phyloP scores from a whole-genome alignment of 257 asterid species.

The Oldenlandia corymbosa region DNA sequence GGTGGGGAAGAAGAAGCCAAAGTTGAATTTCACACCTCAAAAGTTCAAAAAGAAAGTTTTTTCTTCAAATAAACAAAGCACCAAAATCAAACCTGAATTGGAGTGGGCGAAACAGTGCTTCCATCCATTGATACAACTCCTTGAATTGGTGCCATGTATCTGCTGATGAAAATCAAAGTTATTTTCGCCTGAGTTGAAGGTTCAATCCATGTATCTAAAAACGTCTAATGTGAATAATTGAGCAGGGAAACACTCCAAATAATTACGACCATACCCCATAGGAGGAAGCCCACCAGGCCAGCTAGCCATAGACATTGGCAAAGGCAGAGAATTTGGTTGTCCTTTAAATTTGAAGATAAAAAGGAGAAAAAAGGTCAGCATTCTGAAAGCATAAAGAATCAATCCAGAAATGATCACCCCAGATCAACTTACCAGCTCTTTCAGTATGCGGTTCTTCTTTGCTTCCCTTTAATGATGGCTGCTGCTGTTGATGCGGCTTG shows the following conservation, averaged over 20 bases:
- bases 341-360: slow-evolving; percentile 25
- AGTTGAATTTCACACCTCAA: background rate
- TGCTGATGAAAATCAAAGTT: slow-evolving; percentile 31
- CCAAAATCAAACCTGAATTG: slow-evolving; percentile 54
- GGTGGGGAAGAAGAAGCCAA: background rate
- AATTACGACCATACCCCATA: slow-evolving; percentile 60
- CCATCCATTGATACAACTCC: slow-evolving; percentile 86
- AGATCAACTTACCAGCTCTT: slow-evolving; percentile 45
- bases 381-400: no score
- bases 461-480: slow-evolving; percentile 30
- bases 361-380: background rate
- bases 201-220: slow-evolving; percentile 18
- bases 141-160: slow-evolving; percentile 86
- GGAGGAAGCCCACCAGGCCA: slow-evolving; percentile 97
- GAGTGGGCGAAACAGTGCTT: slow-evolving; percentile 49
- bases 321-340: slow-evolving; percentile 51
- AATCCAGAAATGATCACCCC: background rate
- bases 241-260: slow-evolving; percentile 14
- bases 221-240: slow-evolving; percentile 12
- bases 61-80: background rate
- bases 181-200: slow-evolving; percentile 14
- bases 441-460: slow-evolving; percentile 51
- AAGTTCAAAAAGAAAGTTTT: background rate
- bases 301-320: slow-evolving; percentile 67
- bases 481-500: slow-evolving; percentile 35